Conservation (phyloP, 23 red algal genomes). For the Chondrus crispus region DNA sequence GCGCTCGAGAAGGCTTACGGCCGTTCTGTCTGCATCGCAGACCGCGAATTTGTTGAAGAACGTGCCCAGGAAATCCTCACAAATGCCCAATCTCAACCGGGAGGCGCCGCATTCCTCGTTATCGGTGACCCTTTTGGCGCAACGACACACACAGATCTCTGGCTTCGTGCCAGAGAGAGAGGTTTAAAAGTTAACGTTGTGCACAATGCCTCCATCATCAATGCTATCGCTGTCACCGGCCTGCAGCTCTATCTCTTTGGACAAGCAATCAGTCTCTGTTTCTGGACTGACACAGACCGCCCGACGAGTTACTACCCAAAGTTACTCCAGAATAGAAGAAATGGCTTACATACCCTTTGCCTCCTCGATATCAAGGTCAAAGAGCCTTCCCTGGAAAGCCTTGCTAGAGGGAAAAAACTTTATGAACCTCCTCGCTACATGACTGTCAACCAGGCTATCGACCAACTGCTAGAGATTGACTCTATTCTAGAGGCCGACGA, state of each 20-base stretch:
- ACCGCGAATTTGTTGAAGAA: conserved; percentile 96
- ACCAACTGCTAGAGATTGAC: conserved; percentile 84
- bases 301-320: conserved; percentile 86
- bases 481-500: neutral
- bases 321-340: conserved; percentile 60
- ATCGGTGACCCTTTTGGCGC: conserved; percentile 97
- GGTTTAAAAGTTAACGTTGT: conserved; percentile 62
- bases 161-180: conserved; percentile 70
- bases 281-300: conserved; percentile 77
- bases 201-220: conserved; percentile 93
- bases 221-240: conserved; percentile 86
- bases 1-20: conserved; percentile 69
- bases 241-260: conserved; percentile 97
- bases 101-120: conserved; percentile 90
- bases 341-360: conserved; percentile 86
- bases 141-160: conserved; percentile 93
- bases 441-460: conserved; percentile 78
- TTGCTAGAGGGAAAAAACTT: conserved; percentile 81
- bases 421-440: conserved; percentile 91
- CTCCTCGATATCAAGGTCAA: conserved; percentile 97
- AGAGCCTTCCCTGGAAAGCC: conserved; percentile 85
- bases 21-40: conserved; percentile 61
- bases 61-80: conserved; percentile 61
- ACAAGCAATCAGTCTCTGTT: conserved; percentile 78
- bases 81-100: conserved; percentile 5